These are phyloP conservation scores for Mortierella sp. DNA, from an alignment of 371 early-diverging fungal genomes.

Conservation along the genomic window DNA sequence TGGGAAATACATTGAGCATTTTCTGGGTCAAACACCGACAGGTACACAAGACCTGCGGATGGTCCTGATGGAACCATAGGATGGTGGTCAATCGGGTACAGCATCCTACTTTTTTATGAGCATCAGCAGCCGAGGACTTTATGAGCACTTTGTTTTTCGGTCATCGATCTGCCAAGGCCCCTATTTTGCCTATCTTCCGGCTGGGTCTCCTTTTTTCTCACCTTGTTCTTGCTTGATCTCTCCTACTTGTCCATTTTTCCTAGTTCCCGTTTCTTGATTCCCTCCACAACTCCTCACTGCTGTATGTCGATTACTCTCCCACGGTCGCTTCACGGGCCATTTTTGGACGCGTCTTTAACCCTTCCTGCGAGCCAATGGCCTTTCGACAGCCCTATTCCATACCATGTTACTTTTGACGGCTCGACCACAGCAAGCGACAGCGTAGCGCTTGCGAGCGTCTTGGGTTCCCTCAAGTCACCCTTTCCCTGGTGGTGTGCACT, in stretches of 20 bases:
- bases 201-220: background rate
- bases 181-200: background rate
- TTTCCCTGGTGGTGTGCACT: background rate
- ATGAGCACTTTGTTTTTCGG: background rate
- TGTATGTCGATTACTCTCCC: background rate
- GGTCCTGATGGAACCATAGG: background rate
- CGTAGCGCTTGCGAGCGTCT: constrained; percentile 7
- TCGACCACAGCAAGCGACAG: background rate
- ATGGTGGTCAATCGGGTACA: background rate
- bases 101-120: background rate
- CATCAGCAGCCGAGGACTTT: background rate
- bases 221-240: background rate
- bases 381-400: background rate
- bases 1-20: constrained; percentile 3
- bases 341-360: background rate
- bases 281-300: background rate
- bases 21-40: background rate
- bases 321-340: background rate
- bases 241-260: background rate
- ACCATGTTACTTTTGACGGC: background rate
- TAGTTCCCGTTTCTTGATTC: background rate
- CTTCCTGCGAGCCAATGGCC: background rate
- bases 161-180: background rate
- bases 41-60: background rate
- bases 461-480: background rate